These are phyloP conservation scores for Leptoxyphium fumago DNA, from an alignment of 2,329 filamentous ascomycete species.

Conservation along the genomic window DNA sequence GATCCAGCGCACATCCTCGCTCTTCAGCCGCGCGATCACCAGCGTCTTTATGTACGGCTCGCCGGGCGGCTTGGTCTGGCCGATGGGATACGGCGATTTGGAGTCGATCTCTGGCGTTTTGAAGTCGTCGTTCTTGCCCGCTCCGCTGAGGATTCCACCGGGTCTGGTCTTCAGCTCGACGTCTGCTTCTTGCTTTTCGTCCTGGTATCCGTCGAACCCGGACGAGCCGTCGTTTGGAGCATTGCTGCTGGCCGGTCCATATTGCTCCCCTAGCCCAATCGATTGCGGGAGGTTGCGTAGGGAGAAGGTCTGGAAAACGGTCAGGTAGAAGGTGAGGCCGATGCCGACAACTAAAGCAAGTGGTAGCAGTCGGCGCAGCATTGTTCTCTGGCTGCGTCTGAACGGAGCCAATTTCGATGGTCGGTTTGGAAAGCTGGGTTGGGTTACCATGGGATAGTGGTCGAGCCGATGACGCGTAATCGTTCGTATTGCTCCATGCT, in stretches of 20 bases:
- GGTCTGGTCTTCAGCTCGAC: slow-evolving; percentile 2
- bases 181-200: slow-evolving; percentile 3
- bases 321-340: slow-evolving; percentile 20
- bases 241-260: slow-evolving; percentile 9
- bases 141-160: slow-evolving; percentile 1
- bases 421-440: no score
- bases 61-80: slow-evolving; percentile 28
- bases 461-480: no score
- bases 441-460: no score
- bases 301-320: slow-evolving; percentile 22
- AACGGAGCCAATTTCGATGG: no score
- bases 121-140: slow-evolving; percentile 7
- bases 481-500: no score
- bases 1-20: slow-evolving; percentile 42
- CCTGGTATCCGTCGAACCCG: slow-evolving; percentile 9
- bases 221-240: slow-evolving; percentile 4
- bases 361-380: slow-evolving; percentile 15
- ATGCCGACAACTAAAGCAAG: slow-evolving; percentile 11
- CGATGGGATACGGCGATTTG: slow-evolving; percentile 14
- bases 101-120: slow-evolving; percentile 13
- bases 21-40: slow-evolving; percentile 38
- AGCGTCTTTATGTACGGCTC: slow-evolving; percentile 39
- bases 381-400: slow-evolving; percentile 1
- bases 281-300: slow-evolving; percentile 26
- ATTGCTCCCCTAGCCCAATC: slow-evolving; percentile 25